Evolutionary conservation across 345 rosid species (phyloP), one percentile per base, ranked within the genome.

Genomic region (Heritiera littoralis): DNA sequence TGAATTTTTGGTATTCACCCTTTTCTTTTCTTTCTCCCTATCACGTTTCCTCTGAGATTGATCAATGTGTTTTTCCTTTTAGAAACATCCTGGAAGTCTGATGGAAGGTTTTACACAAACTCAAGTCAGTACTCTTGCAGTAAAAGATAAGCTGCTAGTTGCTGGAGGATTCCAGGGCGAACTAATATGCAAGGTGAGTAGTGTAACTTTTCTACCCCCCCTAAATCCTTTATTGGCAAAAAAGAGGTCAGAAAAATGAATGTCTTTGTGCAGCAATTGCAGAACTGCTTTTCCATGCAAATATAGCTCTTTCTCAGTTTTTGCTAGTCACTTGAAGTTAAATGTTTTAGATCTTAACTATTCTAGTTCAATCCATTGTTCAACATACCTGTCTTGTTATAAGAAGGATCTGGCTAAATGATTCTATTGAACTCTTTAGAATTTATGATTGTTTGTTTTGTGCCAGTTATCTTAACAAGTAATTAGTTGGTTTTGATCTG

Each of bases 161-260:
- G 97, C 94, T 72, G 97, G 96, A 30, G 96, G 96, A 20, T 92
- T 92, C 84, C 94, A 88, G 80, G 97, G 97, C 77, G 97, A 92
- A 69, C 86, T 92, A 40, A 90, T 92, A 77, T 92, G 93, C 85
- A 92, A 90, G 94, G 97, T 91, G 76, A 76, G 43, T 41, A 41
- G 43, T 41, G 5, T 41, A 41, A 5, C 43, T 41, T 41, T 41
- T 41, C 4, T 5, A 4, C 43, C 43, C 43, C 41, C 41, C 43
- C 43, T 5, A 41, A 41, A 41, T 41, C 43, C 43, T 41, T 41
- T 41, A 41, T 41, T 41, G 4, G 4, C 43, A 41, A 41, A 41
- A 41, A 41, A 41, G 43, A 41, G 43, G 43, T 41, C 6, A 4
- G 56, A 67, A 17, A 52, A 73, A 78, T 14, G n/a, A 35, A 43